Evolutionary conservation across 2,329 filamentous ascomycete species (phyloP).

Genomic region (Xylariaceae sp.): DNA sequence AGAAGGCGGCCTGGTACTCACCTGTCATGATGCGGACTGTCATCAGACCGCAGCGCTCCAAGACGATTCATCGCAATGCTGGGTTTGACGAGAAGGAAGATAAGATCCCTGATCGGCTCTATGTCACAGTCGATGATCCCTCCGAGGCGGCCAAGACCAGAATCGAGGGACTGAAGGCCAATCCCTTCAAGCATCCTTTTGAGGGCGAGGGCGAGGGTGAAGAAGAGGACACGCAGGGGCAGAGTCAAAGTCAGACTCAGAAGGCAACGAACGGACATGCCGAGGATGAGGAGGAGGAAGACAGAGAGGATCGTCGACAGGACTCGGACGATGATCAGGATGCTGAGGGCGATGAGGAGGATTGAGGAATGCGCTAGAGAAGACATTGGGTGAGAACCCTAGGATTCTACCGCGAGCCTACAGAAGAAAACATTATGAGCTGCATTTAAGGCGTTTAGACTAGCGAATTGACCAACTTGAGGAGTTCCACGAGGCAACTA

Average conservation of each 20-base stretch:
- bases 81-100: constrained; percentile 46
- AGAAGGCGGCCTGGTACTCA: constrained; percentile 64
- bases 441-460: no score
- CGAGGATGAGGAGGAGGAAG: constrained; percentile 17
- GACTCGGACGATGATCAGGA: constrained; percentile 32
- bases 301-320: constrained; percentile 11
- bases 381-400: neutral
- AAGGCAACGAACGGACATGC: constrained; percentile 12
- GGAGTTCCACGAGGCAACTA: no score
- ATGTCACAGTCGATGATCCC: constrained; percentile 53
- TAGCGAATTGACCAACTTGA: no score
- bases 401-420: neutral
- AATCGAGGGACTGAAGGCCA: constrained; percentile 49
- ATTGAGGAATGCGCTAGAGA: constrained; percentile 15
- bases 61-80: constrained; percentile 56
- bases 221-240: constrained; percentile 11
- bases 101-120: constrained; percentile 52
- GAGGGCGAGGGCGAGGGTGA: constrained; percentile 19
- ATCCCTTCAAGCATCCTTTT: constrained; percentile 39
- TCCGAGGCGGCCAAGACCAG: constrained; percentile 49
- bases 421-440: no score
- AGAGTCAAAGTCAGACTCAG: constrained; percentile 14
- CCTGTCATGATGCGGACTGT: constrained; percentile 62
- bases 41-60: constrained; percentile 59
- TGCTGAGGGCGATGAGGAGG: constrained; percentile 46